Base-by-base conservation (phyloP, 108 stramenopile species). In the Pseudonitzschia multiseries region DNA sequence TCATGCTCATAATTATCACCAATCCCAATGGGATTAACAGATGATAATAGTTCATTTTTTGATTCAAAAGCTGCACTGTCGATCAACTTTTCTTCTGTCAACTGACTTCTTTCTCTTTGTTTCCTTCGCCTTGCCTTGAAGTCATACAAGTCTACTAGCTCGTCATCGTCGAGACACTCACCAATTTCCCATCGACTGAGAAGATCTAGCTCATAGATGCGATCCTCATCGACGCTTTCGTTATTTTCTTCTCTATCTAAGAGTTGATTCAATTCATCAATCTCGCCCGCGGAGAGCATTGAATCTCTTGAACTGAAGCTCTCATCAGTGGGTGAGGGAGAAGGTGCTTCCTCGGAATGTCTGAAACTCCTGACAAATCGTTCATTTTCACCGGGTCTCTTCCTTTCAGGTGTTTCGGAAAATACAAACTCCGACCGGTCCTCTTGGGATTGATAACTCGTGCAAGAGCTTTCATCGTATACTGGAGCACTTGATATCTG, bases 141-240 rank as follows among this genome's bases (percentile, higher is more conserved):
- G 15, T 27, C 26, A 59, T 27, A 12, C 21, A 59, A 17, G 26
- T 59, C 57, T 24, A 0, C 69, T 50, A 40, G 57, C 40, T 76
- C 75, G 9, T 70, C 69, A 13, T 70, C 33, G 10, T 27, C 29
- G 15, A 59, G 22, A 31, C 15, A 10, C 26, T 70, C 75, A 18
- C 75, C 75, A 53, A 70, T 70, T 51, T 70, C 60, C 75, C 75
- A 76, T 28, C 69, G 66, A 70, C 69, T 69, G 22, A 70, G 69
- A 20, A 76, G 50, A 51, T 70, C 68, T 18, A 76, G 69, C 42
- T 76, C 75, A 12, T 46, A 33, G 42, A 70, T 64, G 0, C 69
- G 60, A 9, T 70, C 36, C 40, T 63, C 63, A 40, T 76, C 69
- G 6, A 76, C 57, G 6, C 41, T 26, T 32, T 70, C 60, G 0